A percentile compares a stretch with the other conserved stretches of the same genome.
Evolutionary conservation across 176 grass and related monocot genomes (phyloP).

Genomic region (Musa beccarii): DNA sequence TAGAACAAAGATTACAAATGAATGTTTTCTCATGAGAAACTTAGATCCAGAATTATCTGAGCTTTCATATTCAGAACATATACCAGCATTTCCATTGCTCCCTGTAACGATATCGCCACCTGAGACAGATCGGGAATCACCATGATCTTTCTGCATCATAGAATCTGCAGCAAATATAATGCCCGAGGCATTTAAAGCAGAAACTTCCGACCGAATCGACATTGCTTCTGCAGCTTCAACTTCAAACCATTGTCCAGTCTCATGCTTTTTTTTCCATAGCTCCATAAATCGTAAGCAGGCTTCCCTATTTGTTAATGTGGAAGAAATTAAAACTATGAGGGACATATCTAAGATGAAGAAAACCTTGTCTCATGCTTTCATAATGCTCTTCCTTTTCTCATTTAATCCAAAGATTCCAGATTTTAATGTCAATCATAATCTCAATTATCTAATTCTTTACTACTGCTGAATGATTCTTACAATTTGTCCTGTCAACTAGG

Average conservation of each 20-base stretch:
- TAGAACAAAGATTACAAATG: not conserved
- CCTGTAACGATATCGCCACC: conserved; percentile 45
- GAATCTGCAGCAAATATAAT: conserved; percentile 70
- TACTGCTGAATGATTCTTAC: not conserved
- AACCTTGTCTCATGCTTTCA: too few species aligned
- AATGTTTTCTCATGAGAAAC: too few species aligned
- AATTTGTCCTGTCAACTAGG: not conserved
- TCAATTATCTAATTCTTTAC: not conserved
- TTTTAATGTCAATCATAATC: not conserved
- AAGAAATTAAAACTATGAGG: not conserved
- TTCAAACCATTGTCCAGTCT: conserved; percentile 97
- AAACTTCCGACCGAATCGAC: conserved; percentile 78
- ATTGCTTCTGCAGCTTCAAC: conserved; percentile 80
- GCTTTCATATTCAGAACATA: not conserved
- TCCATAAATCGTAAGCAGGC: conserved; percentile 73
- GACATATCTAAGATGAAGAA: not conserved
- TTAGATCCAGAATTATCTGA: not conserved
- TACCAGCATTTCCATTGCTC: conserved; percentile 68
- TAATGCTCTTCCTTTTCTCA: too few species aligned
- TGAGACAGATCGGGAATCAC: conserved; percentile 14
- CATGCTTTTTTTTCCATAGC: conserved; percentile 94
- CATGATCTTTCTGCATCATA: conserved; percentile 32
- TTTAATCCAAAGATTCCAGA: not conserved
- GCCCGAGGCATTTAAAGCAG: conserved; percentile 62
- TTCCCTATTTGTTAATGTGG: conserved; percentile 40